Percentiles rank a stretch among this genome's conserved stretches.
These are phyloP conservation scores for Mentha longifolia DNA, from an alignment of 257 asterid genomes.

Conservation along the genomic window DNA sequence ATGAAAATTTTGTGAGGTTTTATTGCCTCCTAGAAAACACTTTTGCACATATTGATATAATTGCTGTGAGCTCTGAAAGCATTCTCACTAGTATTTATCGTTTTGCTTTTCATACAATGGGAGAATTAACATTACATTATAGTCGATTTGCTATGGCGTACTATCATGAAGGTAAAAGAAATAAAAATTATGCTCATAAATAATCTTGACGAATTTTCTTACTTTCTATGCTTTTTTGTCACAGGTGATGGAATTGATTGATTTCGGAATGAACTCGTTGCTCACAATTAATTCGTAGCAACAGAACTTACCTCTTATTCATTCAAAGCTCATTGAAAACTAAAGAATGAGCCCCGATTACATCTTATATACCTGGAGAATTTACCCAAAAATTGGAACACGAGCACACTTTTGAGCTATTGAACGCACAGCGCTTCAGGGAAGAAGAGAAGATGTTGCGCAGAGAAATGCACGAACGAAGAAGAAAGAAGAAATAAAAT, in stretches of 20 bases:
- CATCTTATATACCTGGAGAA: slow-evolving; percentile 6
- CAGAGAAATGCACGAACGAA: not conserved
- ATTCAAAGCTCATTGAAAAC: not conserved
- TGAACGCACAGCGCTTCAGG: not conserved
- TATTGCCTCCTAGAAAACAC: slow-evolving; percentile 1
- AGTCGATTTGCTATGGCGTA: not conserved
- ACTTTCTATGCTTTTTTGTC: too few species aligned
- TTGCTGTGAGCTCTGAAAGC: not conserved
- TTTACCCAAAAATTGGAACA: not conserved
- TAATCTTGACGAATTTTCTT: not conserved
- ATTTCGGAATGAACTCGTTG: not conserved
- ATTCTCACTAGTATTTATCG: not conserved
- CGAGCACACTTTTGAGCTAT: not conserved
- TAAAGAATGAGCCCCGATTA: not conserved
- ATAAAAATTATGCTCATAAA: too few species aligned
- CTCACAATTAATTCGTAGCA: too few species aligned
- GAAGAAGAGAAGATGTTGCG: not conserved
- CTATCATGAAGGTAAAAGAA: too few species aligned
- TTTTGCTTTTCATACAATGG: not conserved
- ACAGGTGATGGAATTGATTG: not conserved
- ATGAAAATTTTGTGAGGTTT: not conserved
- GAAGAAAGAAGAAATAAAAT: slow-evolving; percentile 4
- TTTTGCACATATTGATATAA: slow-evolving; percentile 3
- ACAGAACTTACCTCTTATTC: too few species aligned
- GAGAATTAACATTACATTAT: not conserved